Base-by-base conservation (phyloP, 768 basidiomycete species). In the Russula olivacea region DNA sequence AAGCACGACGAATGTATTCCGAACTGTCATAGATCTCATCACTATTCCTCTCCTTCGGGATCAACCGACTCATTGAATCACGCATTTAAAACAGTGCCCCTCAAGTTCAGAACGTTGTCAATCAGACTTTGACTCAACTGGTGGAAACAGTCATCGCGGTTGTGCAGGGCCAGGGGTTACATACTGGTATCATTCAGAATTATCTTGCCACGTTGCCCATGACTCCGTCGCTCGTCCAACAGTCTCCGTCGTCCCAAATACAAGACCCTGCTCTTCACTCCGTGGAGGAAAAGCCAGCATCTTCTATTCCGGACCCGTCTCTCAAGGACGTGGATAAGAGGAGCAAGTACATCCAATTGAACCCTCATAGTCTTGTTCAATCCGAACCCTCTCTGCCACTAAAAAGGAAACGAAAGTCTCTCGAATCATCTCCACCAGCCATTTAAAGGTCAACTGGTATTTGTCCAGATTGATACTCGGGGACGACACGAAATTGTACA, bases 381-480 rank as follows among this genome's bases (percentile, higher is more conserved):
- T 23, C 30, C 30, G 58, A 59, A 41, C 30, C 51, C 8, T 28
- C 58, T 28, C 23, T 47, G 4, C 47, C 62, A 1, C 47, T 30
- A 36, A 63, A 59, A 63, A 63, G 62, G 52, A 63, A 51, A 45
- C 58, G 47, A 34, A 40, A 30, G 15, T 34, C 54, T 21, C 10
- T 34, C 15, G 54, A 64, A 15, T 38, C 40, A 17, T 34, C 28
- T 28, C 12, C 19, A 19, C 58, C 49, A 51, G 19, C 32, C n/a
- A n/a, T n/a, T n/a, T 34, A 60, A 64, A 49, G 86, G 83, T 3
- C 68, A 73, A 55, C 14, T 56, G 11, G 68, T 84, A 51, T 88
- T 82, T 66, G 84, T 89, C 40, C 86, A 88, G 69, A 76, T 89
- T n/a, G 86, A 86, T 66, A 75, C 86, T 1, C 78, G 78, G 49